Base-by-base conservation (phyloP, 768 basidiomycete genomes). In the Serendipita sp. region DNA sequence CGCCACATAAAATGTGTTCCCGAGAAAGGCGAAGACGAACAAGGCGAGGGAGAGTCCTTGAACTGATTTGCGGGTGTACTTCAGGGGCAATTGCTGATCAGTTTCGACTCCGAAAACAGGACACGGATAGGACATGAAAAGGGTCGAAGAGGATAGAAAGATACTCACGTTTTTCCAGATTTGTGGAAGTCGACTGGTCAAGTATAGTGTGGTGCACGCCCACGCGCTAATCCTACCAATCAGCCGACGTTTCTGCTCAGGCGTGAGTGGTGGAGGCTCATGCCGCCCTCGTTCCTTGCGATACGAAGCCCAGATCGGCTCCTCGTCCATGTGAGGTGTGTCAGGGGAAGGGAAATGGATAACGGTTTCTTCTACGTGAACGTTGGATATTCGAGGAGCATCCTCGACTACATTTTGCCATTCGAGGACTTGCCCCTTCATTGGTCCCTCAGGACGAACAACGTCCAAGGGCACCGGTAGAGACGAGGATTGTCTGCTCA, bases 151-250 rank as follows among this genome's bases (percentile, higher is more conserved):
- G 26, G 41, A 83, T 38, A 5, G 14, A 38, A 5, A 38, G 34
- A 38, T 14, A 14, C 91, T 71, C 72, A 96, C 94, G 69, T 97
- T 97, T 74, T 94, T 95, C 96, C 96, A 98, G 66, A 99, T 96
- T 72, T 99, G 96, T 22, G 96, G 96, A 68, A 99, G 73, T 64
- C 96, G 82, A 2, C 88, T 90, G 2, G 95, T 97, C 38, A 99
- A 75, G 72, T 99, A 99, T 16, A 97, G 75, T 0, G 84, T 88
- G 1, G 94, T 92, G 71, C 95, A 97, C 20, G 86, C 70, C 96
- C 96, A 99, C 7, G 96, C 94, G 62, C 88, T 92, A 61, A 92
- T 81, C 2, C 96, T 85, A 1, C 96, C 96, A 56, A 98, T 74
- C 26, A 92, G 70, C 53, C 81, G 85, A 68, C 53, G 53, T 24